Evolutionary conservation across 352 stramenopile genomes (phyloP), one percentile per base, ranked within the genome.

Genomic region (Pythium diclinum): DNA sequence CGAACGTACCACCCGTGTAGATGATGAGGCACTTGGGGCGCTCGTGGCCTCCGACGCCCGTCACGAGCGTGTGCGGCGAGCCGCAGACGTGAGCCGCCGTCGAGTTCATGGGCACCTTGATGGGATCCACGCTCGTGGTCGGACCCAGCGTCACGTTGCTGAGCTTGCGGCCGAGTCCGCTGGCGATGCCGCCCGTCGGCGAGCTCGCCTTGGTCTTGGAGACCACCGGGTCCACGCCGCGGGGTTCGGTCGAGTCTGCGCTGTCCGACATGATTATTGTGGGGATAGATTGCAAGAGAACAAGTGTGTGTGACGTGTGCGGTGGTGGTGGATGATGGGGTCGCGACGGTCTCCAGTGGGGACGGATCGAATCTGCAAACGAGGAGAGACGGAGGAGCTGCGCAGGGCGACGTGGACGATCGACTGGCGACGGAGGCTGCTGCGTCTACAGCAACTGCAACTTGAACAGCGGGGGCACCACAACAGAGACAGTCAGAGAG

Each of bases 1-100:
- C 91, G 63, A 97, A 96, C 10, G 91, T 97, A 44, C 91, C 91
- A 51, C 91, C 91, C 17, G 88, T 96, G 78, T 97, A 97, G 66
- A 97, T 82, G 44, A 97, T 76, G 17, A 97, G 79, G 55, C 82
- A 92, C 56, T 83, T 83, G 57, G 83, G 58, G 38, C 79, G 81
- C 42, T 81, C 69, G 6, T 69, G 57, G 23, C 61, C 66, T 51
- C 66, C 63, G 21, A 65, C 54, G 47, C 54, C 59, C 25, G 47
- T 53, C n/a, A 63, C 48, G 42, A 63, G 58, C 44, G 46, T 33
- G 36, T 58, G 51, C 11, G 57, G 58, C 19, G 56, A 54, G 57
- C 63, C 63, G 34, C 57, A 69, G 34, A 49, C 47, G 40, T n/a
- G 61, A 0, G 4, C 9, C 23, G 40, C 23, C 11, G 16, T 21